Percentiles rank a stretch among this genome's conserved stretches.
Conservation (phyloP, 2,329 filamentous ascomycete genomes). For the Parastagonospora avenae region DNA sequence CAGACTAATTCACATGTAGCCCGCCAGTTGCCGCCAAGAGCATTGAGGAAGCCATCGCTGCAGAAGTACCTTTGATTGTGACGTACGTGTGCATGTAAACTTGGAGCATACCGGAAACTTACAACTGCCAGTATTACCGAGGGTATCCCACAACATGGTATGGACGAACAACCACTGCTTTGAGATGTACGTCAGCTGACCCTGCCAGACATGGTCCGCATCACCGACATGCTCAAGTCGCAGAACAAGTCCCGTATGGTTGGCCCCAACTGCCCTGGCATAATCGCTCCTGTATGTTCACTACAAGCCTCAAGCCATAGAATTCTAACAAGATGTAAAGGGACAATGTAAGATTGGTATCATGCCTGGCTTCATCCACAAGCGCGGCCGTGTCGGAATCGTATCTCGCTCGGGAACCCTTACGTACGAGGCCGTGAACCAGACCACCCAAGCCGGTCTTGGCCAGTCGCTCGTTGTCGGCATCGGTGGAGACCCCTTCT, state of each 20-base stretch:
- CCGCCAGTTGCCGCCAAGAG: conserved; percentile 89
- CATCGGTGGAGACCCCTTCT: conserved; percentile 98
- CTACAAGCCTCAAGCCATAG: conserved; percentile 5
- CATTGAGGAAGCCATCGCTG: conserved; percentile 94
- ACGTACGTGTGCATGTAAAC: conserved; percentile 59
- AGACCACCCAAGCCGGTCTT: conserved; percentile 95
- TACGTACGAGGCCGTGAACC: conserved; percentile 99
- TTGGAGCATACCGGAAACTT: conserved; percentile 24
- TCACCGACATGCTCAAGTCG: conserved; percentile 96
- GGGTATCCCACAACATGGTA: conserved; percentile 96
- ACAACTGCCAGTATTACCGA: conserved; percentile 74
- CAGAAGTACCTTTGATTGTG: conserved; percentile 92
- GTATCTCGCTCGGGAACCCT: conserved; percentile 97
- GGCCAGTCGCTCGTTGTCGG: conserved; percentile 98
- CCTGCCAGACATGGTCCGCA: conserved; percentile 89
- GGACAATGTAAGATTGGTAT: conserved; percentile 99
- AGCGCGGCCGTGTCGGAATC: conserved; percentile 97
- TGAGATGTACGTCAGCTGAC: conserved; percentile 18
- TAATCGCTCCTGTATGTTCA: conserved; percentile 73
- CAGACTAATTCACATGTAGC: conserved; percentile 51
- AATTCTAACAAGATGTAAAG: conserved; percentile 36
- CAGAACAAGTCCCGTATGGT: conserved; percentile 97
- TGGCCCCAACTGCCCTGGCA: conserved; percentile 96
- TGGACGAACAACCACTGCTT: conserved; percentile 28
- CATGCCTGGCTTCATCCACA: conserved; percentile 99